Percentiles rank a stretch among this genome's conserved stretches.
Conservation (phyloP, 768 basidiomycete genomes). For the Suillus discolor region DNA sequence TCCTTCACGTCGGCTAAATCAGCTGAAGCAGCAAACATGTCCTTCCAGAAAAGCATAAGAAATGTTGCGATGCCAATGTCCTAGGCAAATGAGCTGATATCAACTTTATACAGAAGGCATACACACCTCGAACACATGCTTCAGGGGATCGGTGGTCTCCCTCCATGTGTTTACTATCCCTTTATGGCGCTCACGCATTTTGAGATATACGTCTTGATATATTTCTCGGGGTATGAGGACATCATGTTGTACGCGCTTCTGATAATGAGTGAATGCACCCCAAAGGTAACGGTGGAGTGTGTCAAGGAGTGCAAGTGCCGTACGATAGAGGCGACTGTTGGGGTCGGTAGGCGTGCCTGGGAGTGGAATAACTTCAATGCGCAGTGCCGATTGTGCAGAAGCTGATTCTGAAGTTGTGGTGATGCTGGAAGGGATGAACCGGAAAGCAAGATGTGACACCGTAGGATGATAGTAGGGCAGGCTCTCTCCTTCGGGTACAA, state of each 20-base stretch:
- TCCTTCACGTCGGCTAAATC: conserved; percentile 1
- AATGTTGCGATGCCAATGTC: conserved; percentile 96
- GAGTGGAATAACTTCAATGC: conserved; percentile 62
- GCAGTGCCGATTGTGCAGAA: conserved; percentile 33
- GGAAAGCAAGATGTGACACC: conserved; percentile 79
- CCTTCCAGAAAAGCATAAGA: conserved; percentile 89
- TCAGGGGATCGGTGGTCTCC: conserved; percentile 82
- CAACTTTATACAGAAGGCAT: neutral
- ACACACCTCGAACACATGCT: conserved; percentile 86
- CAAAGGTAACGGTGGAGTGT: conserved; percentile 87
- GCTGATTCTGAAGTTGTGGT: conserved; percentile 27
- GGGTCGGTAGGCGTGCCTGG: conserved; percentile 46
- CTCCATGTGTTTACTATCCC: conserved; percentile 75
- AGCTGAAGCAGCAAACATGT: conserved; percentile 47
- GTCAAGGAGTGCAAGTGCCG: conserved; percentile 78
- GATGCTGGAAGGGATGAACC: conserved; percentile 49
- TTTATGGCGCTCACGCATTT: conserved; percentile 85
- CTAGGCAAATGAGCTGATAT: conserved; percentile 36
- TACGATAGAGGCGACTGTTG: conserved; percentile 75
- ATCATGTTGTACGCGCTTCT: conserved; percentile 87
- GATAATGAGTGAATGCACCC: conserved; percentile 80
- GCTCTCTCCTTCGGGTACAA: conserved; percentile 42
- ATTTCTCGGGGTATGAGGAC: conserved; percentile 68
- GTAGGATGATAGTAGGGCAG: conserved; percentile 93
- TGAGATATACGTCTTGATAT: conserved; percentile 90